These are phyloP conservation scores for Handroanthus guayacan DNA, from an alignment of 257 asterid genomes.

Conservation along the genomic window DNA sequence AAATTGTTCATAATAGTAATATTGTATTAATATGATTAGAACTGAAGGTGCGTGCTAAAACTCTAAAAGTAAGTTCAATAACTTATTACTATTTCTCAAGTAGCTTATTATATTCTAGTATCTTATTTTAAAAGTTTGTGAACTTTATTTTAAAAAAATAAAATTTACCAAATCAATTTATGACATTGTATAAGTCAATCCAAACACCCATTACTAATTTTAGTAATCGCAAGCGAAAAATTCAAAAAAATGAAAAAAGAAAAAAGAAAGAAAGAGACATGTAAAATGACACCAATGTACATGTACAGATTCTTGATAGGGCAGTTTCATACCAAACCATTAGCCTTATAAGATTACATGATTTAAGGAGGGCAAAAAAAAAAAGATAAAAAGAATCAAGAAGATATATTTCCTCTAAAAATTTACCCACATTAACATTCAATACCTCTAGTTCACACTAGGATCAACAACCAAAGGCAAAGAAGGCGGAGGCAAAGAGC, in stretches of 20 bases:
- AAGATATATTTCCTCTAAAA: slow-evolving; percentile 25
- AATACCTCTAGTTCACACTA: slow-evolving; percentile 29
- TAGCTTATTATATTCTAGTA: too few relatives aligned
- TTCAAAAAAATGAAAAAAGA: background rate
- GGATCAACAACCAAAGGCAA: slow-evolving; percentile 41
- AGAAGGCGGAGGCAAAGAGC: slow-evolving; percentile 45
- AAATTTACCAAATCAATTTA: too few relatives aligned
- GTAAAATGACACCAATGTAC: slow-evolving; percentile 27
- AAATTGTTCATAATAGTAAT: too few relatives aligned
- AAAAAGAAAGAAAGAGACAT: background rate
- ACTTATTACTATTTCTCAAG: too few relatives aligned
- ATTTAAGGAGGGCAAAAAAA: background rate
- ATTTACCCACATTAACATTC: background rate
- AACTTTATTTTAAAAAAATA: too few relatives aligned
- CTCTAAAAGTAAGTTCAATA: too few relatives aligned
- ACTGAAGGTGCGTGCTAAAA: too few relatives aligned
- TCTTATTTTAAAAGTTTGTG: too few relatives aligned
- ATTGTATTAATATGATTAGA: too few relatives aligned
- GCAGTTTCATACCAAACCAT: slow-evolving; percentile 30
- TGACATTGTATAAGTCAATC: too few relatives aligned
- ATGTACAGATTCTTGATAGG: slow-evolving; percentile 44
- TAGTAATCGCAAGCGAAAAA: too few relatives aligned
- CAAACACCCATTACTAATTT: too few relatives aligned
- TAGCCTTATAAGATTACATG: slow-evolving; percentile 33
- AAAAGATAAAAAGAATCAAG: slow-evolving; percentile 23